These are phyloP conservation scores for Cyberlindnera mycetangii DNA, from an alignment of 805 yeast species.

Conservation along the genomic window DNA sequence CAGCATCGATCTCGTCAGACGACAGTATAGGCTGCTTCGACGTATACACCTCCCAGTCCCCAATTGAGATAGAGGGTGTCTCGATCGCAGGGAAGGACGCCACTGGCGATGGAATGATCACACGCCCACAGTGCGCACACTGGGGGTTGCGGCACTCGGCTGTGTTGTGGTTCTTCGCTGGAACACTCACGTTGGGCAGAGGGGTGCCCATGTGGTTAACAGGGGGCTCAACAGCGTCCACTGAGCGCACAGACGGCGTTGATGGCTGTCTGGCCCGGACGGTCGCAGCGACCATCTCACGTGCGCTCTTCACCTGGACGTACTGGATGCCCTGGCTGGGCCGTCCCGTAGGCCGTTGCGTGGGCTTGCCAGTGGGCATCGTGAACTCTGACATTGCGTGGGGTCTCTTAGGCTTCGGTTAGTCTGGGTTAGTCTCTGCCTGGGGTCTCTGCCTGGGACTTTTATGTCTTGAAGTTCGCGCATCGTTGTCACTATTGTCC, in stretches of 20 bases:
- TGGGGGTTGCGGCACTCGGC: constrained; percentile 37
- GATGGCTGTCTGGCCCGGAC: constrained; percentile 33
- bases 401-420: too few relatives aligned
- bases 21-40: constrained; percentile 73
- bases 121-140: constrained; percentile 66
- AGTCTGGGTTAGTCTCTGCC: background rate
- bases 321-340: constrained; percentile 44
- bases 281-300: constrained; percentile 53
- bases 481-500: too few relatives aligned
- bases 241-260: constrained; percentile 6
- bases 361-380: constrained; percentile 13
- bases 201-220: constrained; percentile 13
- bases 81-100: constrained; percentile 63
- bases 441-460: background rate
- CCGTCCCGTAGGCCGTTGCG: constrained; percentile 10
- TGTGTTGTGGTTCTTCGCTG: constrained; percentile 38
- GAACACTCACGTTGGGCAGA: constrained; percentile 32
- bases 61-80: constrained; percentile 64
- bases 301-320: constrained; percentile 55
- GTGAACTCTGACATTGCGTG: constrained; percentile 10
- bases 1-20: constrained; percentile 68
- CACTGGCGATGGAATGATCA: constrained; percentile 74
- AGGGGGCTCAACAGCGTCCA: background rate
- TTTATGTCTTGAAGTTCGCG: too few relatives aligned
- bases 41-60: constrained; percentile 75